Percentiles rank a stretch among this genome's conserved stretches.
These are phyloP conservation scores for Penicillium sp. DNA, from an alignment of 2,329 filamentous ascomycete genomes.

Conservation along the genomic window DNA sequence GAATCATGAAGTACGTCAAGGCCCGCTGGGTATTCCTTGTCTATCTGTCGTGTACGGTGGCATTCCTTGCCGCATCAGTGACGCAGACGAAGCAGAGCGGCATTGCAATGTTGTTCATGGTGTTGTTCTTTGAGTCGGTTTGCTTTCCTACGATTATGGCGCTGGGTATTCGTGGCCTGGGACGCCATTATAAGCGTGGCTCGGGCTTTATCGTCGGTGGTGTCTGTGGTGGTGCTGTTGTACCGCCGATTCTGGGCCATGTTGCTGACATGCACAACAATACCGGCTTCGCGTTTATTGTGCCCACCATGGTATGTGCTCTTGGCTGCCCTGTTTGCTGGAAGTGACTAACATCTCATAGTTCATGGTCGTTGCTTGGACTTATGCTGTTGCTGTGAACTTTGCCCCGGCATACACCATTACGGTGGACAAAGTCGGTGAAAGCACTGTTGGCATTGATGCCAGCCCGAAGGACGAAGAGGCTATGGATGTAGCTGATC, in stretches of 20 bases:
- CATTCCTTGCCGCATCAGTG: conserved; percentile 57
- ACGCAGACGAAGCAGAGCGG: conserved; percentile 52
- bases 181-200: conserved; percentile 75
- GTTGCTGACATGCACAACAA: conserved; percentile 65
- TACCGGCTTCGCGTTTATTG: conserved; percentile 66
- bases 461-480: conserved; percentile 27
- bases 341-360: conserved; percentile 23
- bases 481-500: conserved; percentile 29
- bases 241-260: conserved; percentile 71
- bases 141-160: conserved; percentile 82
- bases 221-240: conserved; percentile 71
- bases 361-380: conserved; percentile 60
- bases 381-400: conserved; percentile 65
- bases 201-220: conserved; percentile 72
- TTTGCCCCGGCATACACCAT: conserved; percentile 65
- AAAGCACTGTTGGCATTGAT: conserved; percentile 48
- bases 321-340: conserved; percentile 35
- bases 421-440: conserved; percentile 60
- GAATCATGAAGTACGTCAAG: conserved; percentile 67
- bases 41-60: conserved; percentile 65
- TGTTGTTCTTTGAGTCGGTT: conserved; percentile 80
- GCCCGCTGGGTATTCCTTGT: conserved; percentile 71
- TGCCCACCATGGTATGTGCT: conserved; percentile 57
- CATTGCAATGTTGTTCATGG: conserved; percentile 63
- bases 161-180: conserved; percentile 74